Percentiles rank a stretch among this genome's conserved stretches.
phyloP scores from a whole-genome alignment of 1,139 yeast genomes.

The Kodamaea arcana region DNA sequence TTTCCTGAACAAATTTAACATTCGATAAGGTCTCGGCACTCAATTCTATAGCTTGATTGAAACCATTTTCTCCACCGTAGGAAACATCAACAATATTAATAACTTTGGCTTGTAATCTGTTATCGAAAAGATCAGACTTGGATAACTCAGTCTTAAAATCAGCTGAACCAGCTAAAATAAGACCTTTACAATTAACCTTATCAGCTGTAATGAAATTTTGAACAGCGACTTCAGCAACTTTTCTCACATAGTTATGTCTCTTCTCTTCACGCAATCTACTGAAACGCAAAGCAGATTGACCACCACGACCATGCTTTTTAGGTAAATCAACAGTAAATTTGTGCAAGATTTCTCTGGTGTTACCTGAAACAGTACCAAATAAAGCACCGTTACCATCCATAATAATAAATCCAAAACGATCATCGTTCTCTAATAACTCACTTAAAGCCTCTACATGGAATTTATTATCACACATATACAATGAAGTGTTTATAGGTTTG shows the following conservation, averaged over 20 bases:
- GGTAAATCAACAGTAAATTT: conserved; percentile 97
- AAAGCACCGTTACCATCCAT: conserved; percentile 99
- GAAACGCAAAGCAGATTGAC: conserved; percentile 99
- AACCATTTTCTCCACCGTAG: conserved; percentile 98
- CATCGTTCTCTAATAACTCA: conserved; percentile 91
- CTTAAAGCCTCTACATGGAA: conserved; percentile 96
- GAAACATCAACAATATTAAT: conserved; percentile 93
- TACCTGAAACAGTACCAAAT: conserved; percentile 95
- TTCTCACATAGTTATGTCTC: conserved; percentile 96
- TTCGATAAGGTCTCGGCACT: conserved; percentile 95
- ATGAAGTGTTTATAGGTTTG: conserved; percentile 95
- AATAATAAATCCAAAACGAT: conserved; percentile 91
- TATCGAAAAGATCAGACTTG: conserved; percentile 88
- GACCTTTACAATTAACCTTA: conserved; percentile 89
- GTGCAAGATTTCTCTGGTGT: conserved; percentile 92
- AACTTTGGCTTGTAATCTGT: conserved; percentile 81
- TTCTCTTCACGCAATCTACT: conserved; percentile 98
- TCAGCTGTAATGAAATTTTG: conserved; percentile 92
- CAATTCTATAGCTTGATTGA: conserved; percentile 96
- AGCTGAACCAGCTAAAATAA: conserved; percentile 97
- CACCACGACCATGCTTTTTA: conserved; percentile 99
- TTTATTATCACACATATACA: conserved; percentile 94
- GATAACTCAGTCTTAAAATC: conserved; percentile 94
- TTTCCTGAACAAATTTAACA: conserved; percentile 96
- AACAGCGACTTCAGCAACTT: conserved; percentile 97